A percentile compares a stretch with the other conserved stretches of the same genome.
Conservation (phyloP, 495 filamentous ascomycete species). For the Penicillium steckii region DNA sequence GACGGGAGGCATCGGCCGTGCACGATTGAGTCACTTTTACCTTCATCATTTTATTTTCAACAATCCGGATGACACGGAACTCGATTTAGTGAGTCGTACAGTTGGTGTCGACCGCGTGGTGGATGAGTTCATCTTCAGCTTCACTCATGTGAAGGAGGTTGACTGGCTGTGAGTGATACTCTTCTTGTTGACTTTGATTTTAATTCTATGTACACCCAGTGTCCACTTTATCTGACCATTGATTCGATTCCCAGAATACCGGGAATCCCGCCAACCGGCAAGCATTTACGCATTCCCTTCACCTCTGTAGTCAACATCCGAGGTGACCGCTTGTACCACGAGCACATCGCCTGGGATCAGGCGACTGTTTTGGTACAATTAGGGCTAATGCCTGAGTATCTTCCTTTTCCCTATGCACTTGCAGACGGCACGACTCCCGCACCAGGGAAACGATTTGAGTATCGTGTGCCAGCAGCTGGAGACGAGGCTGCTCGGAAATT, state of each 20-base stretch:
- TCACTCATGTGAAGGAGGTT: constrained; percentile 66
- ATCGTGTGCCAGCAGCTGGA: constrained; percentile 68
- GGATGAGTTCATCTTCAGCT: constrained; percentile 55
- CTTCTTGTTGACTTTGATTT: constrained; percentile 37
- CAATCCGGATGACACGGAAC: constrained; percentile 61
- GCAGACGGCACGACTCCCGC: constrained; percentile 37
- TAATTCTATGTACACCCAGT: constrained; percentile 7
- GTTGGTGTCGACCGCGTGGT: constrained; percentile 57
- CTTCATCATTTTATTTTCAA: constrained; percentile 69
- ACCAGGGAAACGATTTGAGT: constrained; percentile 51
- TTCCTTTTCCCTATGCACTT: constrained; percentile 55
- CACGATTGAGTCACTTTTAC: constrained; percentile 66
- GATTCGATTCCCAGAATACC: constrained; percentile 49
- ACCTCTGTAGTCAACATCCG: constrained; percentile 74
- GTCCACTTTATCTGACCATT: constrained; percentile 15
- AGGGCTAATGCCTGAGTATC: constrained; percentile 64
- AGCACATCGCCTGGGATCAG: constrained; percentile 87
- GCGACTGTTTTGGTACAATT: constrained; percentile 72
- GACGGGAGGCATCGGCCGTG: constrained; percentile 70
- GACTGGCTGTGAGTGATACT: constrained; percentile 61
- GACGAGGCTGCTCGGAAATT: constrained; percentile 64
- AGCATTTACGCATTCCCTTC: constrained; percentile 63
- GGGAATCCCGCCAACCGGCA: constrained; percentile 68
- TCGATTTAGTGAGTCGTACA: constrained; percentile 72
- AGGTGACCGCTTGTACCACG: constrained; percentile 72